Base-by-base conservation (phyloP, 352 stramenopile species). In the Phytophthora meadii region DNA sequence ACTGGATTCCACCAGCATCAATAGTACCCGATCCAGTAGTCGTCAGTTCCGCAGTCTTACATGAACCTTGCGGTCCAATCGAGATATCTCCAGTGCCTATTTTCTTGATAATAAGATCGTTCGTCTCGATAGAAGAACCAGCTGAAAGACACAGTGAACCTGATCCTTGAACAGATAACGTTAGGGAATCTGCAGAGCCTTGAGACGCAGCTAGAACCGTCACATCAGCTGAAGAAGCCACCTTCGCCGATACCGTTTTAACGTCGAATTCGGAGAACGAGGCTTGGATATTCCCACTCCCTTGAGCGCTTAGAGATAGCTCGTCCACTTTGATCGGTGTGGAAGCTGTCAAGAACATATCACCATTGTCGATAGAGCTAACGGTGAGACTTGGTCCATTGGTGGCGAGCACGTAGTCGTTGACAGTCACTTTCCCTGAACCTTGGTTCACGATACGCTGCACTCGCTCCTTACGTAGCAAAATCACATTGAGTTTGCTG, bases 1-100 rank as follows among this genome's bases (percentile, higher is more conserved):
- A 78, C 25, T 53, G 47, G 4, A 78, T 53, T 5, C 51, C 61
- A 45, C 66, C 66, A 4, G 17, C 27, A 15, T 75, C 67, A 36
- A 75, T 45, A 14, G 50, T 45, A 6, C 67, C 67, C 17, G 61
- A 49, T 25, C 54, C 61, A 17, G n/a, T 42, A 11, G 50, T 47
- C 2, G 51, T 36, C n/a, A 75, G n/a, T 32, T 63, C 37, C 4
- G 61, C 67, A 2, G 59, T 27, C 11, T 68, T 12, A 9, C 61
- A 67, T 0, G 55, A 63, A 7, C 61, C 61, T 28, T 34, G 45
- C 5, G 67, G 52, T 12, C 61, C 67, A 4, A 75, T 14, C 3
- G 49, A 64, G 11, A 70, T 7, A 11, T 64, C 32, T 17, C 67
- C 67, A 4, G 32, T 40, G 4, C 67, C 67, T 2, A 68, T 30